Base-by-base conservation (phyloP, 1,284 basidiomycete species). In the Apiotrichum montevideense region DNA sequence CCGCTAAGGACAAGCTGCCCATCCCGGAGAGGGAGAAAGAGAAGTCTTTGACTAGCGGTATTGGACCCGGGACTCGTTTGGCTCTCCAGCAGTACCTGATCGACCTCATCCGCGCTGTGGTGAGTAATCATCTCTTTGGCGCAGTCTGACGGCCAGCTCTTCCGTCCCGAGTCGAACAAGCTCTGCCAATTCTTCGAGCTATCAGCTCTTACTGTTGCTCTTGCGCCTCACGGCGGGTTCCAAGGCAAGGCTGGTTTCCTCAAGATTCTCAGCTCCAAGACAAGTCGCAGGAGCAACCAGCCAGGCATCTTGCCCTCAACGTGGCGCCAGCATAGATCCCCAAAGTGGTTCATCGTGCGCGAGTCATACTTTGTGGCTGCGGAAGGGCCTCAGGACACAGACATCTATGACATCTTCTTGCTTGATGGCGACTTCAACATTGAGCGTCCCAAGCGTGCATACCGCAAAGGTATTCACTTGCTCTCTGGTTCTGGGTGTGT, bases 181-280 rank as follows among this genome's bases (percentile, higher is more conserved):
- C 78, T 98, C 0, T 87, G 89, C 59, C 86, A 86, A n/a, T 99
- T 98, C 77, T 83, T 99, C 55, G 96, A 99, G 75, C 83, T 98
- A 48, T 94, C 90, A 48, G 87, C 93, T 0, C 79, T 98, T 34
- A 94, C 88, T 2, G 84, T 98, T 54, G 77, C 85, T 6, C 82
- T 95, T 6, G 90, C 93, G 0, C 87, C 85, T 41, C 84, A 86
- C 5, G 90, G 91, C 6, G 93, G 94, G 3, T 78, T 79, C 62
- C 80, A 82, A 63, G 80, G 88, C 65, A 98, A 98, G 76, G 94
- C 90, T 8, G 95, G 96, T 0, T 90, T 86, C 69, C 78, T 98
- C 35, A 77, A 77, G 49, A 78, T 82, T 50, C 70, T 79, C 7
- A 78, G 75, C 33, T 68, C 68, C 10, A 76, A 78, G 37, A 77